Evolutionary conservation across 805 yeast species (phyloP).

Genomic region (Schwanniomyces sp.): DNA sequence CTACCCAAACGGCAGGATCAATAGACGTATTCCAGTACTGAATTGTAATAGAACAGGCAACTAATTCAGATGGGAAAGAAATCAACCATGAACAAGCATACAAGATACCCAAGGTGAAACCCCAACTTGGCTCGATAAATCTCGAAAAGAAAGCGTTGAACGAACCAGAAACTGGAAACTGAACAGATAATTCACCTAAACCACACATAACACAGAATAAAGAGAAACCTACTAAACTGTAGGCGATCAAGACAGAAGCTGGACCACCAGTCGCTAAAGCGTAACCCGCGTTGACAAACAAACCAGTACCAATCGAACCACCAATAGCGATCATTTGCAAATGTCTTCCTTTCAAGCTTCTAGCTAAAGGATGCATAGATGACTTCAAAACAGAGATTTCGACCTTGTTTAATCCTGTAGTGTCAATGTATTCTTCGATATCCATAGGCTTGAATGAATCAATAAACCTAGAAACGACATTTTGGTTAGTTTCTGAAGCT

Average conservation of each 20-base stretch:
- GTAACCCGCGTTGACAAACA: constrained; percentile 34
- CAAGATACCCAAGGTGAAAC: constrained; percentile 41
- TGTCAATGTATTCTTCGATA: constrained; percentile 40
- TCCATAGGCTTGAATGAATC: constrained; percentile 40
- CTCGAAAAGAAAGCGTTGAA: constrained; percentile 38
- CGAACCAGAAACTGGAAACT: constrained; percentile 39
- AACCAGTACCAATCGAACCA: constrained; percentile 54
- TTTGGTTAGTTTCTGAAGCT: neutral
- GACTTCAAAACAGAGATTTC: constrained; percentile 41
- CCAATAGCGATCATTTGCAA: constrained; percentile 70
- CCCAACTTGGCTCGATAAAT: constrained; percentile 40
- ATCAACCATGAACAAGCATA: constrained; percentile 40
- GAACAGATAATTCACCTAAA: constrained; percentile 66
- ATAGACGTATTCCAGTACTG: constrained; percentile 31
- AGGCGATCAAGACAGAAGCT: constrained; percentile 51
- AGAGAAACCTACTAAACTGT: constrained; percentile 56
- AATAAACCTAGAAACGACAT: constrained; percentile 12
- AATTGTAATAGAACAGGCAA: constrained; percentile 39
- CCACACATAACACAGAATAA: constrained; percentile 59
- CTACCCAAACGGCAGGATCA: constrained; percentile 40
- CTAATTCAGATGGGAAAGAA: constrained; percentile 37
- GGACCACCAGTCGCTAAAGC: constrained; percentile 43
- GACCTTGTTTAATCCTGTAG: constrained; percentile 33
- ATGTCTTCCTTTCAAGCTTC: constrained; percentile 47
- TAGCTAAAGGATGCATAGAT: constrained; percentile 42